Percentiles rank a stretch among this genome's conserved stretches.
Conservation (phyloP, 2,329 filamentous ascomycete species). For the Sporothrix brunneoviolacea region DNA sequence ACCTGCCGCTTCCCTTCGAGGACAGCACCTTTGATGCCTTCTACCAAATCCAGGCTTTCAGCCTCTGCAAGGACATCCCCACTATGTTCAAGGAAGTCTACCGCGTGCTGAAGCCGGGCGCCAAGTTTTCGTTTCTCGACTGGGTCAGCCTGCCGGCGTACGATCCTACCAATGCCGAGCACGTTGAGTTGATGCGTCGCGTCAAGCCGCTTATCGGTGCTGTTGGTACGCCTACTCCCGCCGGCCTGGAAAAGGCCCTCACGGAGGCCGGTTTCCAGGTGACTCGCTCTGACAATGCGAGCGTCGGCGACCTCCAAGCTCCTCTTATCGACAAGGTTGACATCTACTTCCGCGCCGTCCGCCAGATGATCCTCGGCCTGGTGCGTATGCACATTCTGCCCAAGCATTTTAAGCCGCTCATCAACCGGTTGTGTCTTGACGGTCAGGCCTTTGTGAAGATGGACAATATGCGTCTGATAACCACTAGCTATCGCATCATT, state of each 20-base stretch:
- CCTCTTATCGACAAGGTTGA: constrained; percentile 49
- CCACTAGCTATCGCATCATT: constrained; percentile 47
- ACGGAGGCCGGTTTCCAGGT: constrained; percentile 41
- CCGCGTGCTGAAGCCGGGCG: constrained; percentile 43
- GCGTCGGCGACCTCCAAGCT: constrained; percentile 43
- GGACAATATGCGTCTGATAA: constrained; percentile 45
- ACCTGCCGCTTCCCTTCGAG: constrained; percentile 43
- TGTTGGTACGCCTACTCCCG: constrained; percentile 46
- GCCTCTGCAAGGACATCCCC: constrained; percentile 42
- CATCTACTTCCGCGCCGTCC: constrained; percentile 45
- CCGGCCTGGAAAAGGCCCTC: constrained; percentile 39
- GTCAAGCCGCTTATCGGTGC: constrained; percentile 50
- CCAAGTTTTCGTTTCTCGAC: constrained; percentile 44
- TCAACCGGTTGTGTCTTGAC: constrained; percentile 46
- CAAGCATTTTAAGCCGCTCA: constrained; percentile 45
- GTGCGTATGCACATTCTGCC: constrained; percentile 42
- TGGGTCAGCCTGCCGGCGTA: constrained; percentile 47
- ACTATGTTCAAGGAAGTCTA: constrained; percentile 42
- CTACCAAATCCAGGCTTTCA: constrained; percentile 52
- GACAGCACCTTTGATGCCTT: constrained; percentile 45
- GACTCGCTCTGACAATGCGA: constrained; percentile 43
- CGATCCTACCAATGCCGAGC: constrained; percentile 38
- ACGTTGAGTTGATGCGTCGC: constrained; percentile 45
- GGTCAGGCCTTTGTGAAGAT: constrained; percentile 50
- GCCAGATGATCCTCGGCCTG: constrained; percentile 41